Evolutionary conservation across 2,329 filamentous ascomycete species (phyloP), one percentile per base, ranked within the genome.

Genomic region (Colletotrichum trifolii): DNA sequence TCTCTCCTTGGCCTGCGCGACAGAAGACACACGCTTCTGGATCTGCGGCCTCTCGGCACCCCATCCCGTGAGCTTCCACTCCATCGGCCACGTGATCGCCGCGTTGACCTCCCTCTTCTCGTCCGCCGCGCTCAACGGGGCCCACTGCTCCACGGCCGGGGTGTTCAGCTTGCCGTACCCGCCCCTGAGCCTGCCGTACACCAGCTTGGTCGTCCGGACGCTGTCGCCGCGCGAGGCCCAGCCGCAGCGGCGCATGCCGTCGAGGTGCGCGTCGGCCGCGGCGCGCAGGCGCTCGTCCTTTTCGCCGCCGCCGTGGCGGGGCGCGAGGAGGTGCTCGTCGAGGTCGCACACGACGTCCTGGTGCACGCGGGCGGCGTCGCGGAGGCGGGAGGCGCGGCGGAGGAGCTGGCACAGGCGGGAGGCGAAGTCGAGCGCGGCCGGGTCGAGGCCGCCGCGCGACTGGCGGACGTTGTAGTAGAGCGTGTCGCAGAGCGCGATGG

Each of bases 381-480:
- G 70, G 9, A 71, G 52, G 8, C 73, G 73, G 10, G 68, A 55
- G 17, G 69, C 70, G 25, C 71, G 68, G 2, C 68, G 46, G 17
- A 74, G 72, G 25, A 77, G 70, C 12, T 71, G 69, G 2, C 72
- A 70, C 0, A 77, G 69, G 58, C 75, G 73, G 65, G 74, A 59
- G 40, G 71, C 66, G 66, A 73, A 71, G 9, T 69, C 65, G 13
- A 76, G 69, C 1, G 74, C 68, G 43, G 74, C 69, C 2, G 50
- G 48, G 66, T 76, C 72, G 33, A 76, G 70, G 34, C 71, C 71
- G 45, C 75, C 75, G 8, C 73, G 74, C 48, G 71, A 71, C 49
- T 74, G 72, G 2, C 74, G 74, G 59, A 77, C 68, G 66, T 77
- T 77, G 66, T 77, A 77, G 69, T 73, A 75, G 15, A 77, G 69